Base-by-base conservation (phyloP, 108 stramenopile genomes). In the Nannochloropsis gaditana region DNA sequence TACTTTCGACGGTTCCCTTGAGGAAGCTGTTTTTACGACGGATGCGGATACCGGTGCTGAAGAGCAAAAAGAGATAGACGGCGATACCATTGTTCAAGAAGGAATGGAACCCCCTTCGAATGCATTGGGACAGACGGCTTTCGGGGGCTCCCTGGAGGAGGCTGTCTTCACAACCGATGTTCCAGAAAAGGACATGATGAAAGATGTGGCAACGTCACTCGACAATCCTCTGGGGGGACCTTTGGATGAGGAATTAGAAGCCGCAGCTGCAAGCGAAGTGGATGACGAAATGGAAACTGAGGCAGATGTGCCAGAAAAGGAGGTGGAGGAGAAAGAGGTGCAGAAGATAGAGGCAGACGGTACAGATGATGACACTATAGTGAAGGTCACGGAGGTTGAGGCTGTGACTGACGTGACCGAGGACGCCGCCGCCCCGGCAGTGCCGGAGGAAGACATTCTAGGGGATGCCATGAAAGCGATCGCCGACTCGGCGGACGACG, bases 241-340 rank as follows among this genome's bases (percentile, higher is more conserved):
- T 15, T n/a, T 73, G 59, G 59, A 73, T n/a, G 59, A 73, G 59
- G 59, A 73, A n/a, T n/a, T 73, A n/a, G 59, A 73, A 73, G n/a
- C n/a, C 19, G 59, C 59, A 4, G 15, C 59, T 4, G n/a, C 6
- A 2, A 8, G n/a, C 3, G 59, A 4, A 6, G 59, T 4, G n/a
- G 59, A 73, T 6, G 59, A 73, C 59, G 59, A 73, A n/a, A n/a
- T 73, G 59, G 59, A 73, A 0, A n/a, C n/a, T 15, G 59, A 73
- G 59, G 59, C 15, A n/a, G 59, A 73, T 11, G 31, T 31, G 31
- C 31, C 31, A 31, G 31, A 31, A 31, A 31, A 31, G 31, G 31
- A 31, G 31, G 31, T 31, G 31, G 31, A 31, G 31, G 31, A 31
- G 59, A 8, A 73, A 4, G 59, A 4, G 8, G 59, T 0, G n/a